Evolutionary conservation across 176 grass and related monocot genomes (phyloP).

Genomic region (Lolium rigidum): DNA sequence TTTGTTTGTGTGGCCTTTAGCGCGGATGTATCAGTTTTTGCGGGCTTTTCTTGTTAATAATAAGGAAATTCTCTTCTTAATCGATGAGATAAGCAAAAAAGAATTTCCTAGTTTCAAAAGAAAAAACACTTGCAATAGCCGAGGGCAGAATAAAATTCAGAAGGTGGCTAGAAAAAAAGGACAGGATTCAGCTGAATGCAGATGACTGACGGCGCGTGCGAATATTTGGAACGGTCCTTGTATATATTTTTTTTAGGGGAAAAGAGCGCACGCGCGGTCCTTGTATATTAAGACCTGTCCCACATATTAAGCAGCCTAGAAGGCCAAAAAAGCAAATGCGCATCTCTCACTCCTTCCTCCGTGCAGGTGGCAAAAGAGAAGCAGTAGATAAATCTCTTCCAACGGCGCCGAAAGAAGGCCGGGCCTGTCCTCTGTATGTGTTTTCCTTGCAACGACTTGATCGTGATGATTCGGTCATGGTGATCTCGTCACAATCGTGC

Average conservation of each 20-base stretch:
- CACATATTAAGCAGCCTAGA: slow-evolving; percentile 39
- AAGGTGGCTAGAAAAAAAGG: background rate
- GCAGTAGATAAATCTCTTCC: background rate
- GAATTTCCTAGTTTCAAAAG: too few species aligned
- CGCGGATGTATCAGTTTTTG: too few species aligned
- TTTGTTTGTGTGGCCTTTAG: too few species aligned
- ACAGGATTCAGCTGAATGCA: background rate
- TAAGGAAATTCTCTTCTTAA: too few species aligned
- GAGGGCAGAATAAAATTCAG: background rate
- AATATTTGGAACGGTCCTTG: slow-evolving; percentile 31
- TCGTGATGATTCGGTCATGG: background rate
- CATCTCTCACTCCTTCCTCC: background rate
- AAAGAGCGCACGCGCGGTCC: background rate
- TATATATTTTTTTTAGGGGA: background rate
- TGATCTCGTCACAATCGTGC: background rate
- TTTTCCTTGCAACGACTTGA: background rate
- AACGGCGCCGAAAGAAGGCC: slow-evolving; percentile 18
- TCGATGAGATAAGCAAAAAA: too few species aligned
- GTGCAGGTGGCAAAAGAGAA: slow-evolving; percentile 1
- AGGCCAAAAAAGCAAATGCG: slow-evolving; percentile 24
- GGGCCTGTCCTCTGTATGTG: background rate
- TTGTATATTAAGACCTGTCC: slow-evolving; percentile 32
- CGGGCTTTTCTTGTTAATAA: too few species aligned
- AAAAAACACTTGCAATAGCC: too few species aligned
- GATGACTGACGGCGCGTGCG: background rate